Conservation (phyloP, 768 basidiomycete species). For the Xerocomellus intermedius region DNA sequence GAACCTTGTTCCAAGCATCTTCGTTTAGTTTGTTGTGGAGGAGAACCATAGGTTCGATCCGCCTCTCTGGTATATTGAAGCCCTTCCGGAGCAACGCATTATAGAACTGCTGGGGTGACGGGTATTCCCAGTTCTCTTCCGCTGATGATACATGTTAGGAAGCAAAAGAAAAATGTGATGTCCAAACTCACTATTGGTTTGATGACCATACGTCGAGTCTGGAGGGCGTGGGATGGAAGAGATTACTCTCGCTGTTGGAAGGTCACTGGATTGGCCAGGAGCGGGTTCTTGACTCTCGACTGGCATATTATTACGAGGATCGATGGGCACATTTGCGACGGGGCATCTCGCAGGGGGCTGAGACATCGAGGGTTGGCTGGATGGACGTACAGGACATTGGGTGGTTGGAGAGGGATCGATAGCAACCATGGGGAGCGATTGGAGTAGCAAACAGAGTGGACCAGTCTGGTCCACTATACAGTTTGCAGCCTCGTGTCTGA, state of each 20-base stretch:
- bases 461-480: background rate
- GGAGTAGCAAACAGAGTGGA: background rate
- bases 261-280: background rate
- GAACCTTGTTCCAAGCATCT: constrained; percentile 8
- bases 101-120: constrained; percentile 15
- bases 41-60: constrained; percentile 2
- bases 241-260: background rate
- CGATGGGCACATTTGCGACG: background rate
- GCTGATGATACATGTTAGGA: background rate
- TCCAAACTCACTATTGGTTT: constrained; percentile 4
- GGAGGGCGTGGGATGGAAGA: constrained; percentile 10
- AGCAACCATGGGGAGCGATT: background rate
- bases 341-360: constrained; percentile 3
- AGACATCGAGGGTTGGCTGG: background rate
- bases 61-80: constrained; percentile 1
- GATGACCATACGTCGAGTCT: constrained; percentile 9
- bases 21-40: constrained; percentile 13
- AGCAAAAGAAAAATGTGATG: background rate
- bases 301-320: constrained; percentile 14
- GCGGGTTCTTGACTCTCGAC: constrained; percentile 8
- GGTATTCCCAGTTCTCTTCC: constrained; percentile 13
- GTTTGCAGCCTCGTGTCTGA: background rate
- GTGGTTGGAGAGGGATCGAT: background rate
- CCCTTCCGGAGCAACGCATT: constrained; percentile 13
- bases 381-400: constrained; percentile 1